These are phyloP conservation scores for Phytophthora hybrid DNA, from an alignment of 352 stramenopile genomes.

Conservation along the genomic window DNA sequence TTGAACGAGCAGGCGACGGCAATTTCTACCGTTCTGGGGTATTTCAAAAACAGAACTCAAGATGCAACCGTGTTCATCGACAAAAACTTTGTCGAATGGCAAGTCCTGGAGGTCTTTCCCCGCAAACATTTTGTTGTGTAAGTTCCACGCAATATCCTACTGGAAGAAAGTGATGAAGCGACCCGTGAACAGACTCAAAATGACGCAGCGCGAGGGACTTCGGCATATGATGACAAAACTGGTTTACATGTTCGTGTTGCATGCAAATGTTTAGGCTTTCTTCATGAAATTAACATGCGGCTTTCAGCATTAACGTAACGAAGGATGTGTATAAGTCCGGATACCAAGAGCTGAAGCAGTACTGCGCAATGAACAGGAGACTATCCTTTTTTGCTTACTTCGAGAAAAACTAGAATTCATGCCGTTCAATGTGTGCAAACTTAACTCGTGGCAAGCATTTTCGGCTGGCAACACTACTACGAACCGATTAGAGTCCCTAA, in stretches of 20 bases:
- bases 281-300: not conserved
- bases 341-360: not conserved
- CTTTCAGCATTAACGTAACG: conserved; percentile 1
- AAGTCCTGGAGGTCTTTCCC: conserved; percentile 26
- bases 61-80: conserved; percentile 26
- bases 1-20: conserved; percentile 26
- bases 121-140: conserved; percentile 19
- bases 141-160: conserved; percentile 32
- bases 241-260: conserved; percentile 13
- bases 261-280: not conserved
- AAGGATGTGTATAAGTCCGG: conserved; percentile 6
- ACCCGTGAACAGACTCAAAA: conserved; percentile 16
- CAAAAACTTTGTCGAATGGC: conserved; percentile 34
- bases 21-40: conserved; percentile 9
- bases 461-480: conserved; percentile 21
- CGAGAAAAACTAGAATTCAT: conserved; percentile 23
- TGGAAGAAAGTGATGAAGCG: conserved; percentile 21
- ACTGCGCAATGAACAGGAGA: conserved; percentile 5
- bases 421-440: conserved; percentile 24
- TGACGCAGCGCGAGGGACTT: conserved; percentile 11
- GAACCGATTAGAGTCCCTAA: conserved; percentile 30
- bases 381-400: conserved; percentile 10
- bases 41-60: conserved; percentile 30
- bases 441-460: conserved; percentile 16
- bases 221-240: conserved; percentile 1